Evolutionary conservation across 495 filamentous ascomycete species (phyloP).

Genomic region (Xanthoparmelia taractica): DNA sequence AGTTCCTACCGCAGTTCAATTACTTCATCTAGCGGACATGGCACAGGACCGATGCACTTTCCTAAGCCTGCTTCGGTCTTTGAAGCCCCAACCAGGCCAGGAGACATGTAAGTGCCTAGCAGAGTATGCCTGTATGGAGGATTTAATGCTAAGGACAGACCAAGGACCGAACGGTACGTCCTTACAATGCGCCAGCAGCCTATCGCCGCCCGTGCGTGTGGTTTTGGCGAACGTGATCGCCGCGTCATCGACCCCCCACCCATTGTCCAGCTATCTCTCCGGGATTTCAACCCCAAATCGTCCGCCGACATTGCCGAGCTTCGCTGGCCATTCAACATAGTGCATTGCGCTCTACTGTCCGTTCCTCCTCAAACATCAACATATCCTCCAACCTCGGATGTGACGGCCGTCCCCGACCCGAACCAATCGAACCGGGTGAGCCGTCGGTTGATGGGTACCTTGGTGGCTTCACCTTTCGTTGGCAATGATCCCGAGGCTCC

Average conservation of each 20-base stretch:
- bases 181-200: conserved; percentile 87
- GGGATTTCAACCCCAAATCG: conserved; percentile 49
- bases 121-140: neutral
- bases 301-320: conserved; percentile 51
- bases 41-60: conserved; percentile 12
- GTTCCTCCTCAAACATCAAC: conserved; percentile 31
- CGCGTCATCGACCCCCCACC: conserved; percentile 92
- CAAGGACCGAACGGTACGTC: conserved; percentile 37
- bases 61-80: neutral
- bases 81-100: conserved; percentile 4
- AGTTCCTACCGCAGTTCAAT: conserved; percentile 21
- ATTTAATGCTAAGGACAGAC: conserved; percentile 9
- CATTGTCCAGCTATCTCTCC: conserved; percentile 78
- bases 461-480: conserved; percentile 68
- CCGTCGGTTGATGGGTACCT: conserved; percentile 68
- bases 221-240: conserved; percentile 88
- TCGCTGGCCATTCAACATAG: conserved; percentile 67
- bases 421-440: conserved; percentile 33
- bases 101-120: conserved; percentile 14
- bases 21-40: conserved; percentile 20
- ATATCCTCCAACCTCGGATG: conserved; percentile 35
- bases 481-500: conserved; percentile 34
- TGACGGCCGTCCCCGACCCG: conserved; percentile 35
- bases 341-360: conserved; percentile 64
- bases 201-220: conserved; percentile 80